Percentiles rank a stretch among this genome's conserved stretches.
Evolutionary conservation across 148 eudicot genomes (phyloP).

Genomic region (Amaranthus cruentus): DNA sequence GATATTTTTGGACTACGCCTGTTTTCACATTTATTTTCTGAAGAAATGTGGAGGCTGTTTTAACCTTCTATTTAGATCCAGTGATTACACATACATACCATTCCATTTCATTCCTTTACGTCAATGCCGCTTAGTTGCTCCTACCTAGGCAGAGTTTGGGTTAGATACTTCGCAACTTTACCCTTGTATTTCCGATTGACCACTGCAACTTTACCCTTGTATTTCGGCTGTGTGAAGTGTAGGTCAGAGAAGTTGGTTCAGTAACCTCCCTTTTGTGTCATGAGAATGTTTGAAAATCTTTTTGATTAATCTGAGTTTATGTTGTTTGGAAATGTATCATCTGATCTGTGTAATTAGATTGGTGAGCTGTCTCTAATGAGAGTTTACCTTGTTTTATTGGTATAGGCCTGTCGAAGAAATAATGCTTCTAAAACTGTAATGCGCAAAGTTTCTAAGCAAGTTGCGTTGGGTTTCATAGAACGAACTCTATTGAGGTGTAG

Average conservation of each 20-base stretch:
- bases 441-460: constrained; percentile 53
- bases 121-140: no score
- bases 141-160: no score
- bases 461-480: constrained; percentile 43
- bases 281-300: neutral
- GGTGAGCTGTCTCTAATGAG: neutral
- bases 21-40: no score
- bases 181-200: no score
- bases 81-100: no score
- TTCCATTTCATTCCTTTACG: no score
- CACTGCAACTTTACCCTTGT: no score
- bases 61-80: no score
- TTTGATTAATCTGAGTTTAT: neutral
- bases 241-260: neutral
- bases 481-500: constrained; percentile 45
- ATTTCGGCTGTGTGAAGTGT: neutral
- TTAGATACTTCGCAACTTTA: no score
- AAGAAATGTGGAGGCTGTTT: no score
- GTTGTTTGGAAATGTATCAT: neutral
- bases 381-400: neutral
- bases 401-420: constrained; percentile 41
- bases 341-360: neutral
- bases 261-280: neutral
- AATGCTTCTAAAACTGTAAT: constrained; percentile 40
- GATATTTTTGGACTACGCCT: no score